A percentile compares a stretch with the other conserved stretches of the same genome.
These are phyloP conservation scores for Meripilus lineatus DNA, from an alignment of 1,284 basidiomycete species.

Conservation along the genomic window DNA sequence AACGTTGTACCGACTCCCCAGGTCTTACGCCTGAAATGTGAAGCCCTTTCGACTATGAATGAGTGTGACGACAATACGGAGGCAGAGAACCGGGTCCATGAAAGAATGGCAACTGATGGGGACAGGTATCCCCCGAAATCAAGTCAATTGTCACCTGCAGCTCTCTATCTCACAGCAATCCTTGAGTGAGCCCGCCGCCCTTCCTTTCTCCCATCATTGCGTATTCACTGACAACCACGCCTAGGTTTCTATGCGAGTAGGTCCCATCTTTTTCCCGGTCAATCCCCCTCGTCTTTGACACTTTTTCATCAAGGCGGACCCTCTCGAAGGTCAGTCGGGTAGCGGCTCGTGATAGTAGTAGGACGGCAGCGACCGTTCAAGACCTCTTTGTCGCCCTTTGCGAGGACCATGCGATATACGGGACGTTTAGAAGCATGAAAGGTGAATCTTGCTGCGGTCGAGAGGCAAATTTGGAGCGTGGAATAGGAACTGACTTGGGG, in stretches of 20 bases:
- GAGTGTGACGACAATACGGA: slow-evolving; percentile 72
- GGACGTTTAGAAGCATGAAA: slow-evolving; percentile 82
- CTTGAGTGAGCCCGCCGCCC: slow-evolving; percentile 65
- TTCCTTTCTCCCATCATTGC: slow-evolving; percentile 4
- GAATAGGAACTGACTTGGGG: background rate
- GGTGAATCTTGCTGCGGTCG: slow-evolving; percentile 41
- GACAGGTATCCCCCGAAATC: slow-evolving; percentile 46
- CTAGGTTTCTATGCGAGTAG: slow-evolving; percentile 80
- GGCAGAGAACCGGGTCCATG: slow-evolving; percentile 55
- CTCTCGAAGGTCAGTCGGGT: slow-evolving; percentile 80
- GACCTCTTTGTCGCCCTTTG: slow-evolving; percentile 84
- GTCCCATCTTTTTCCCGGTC: too few relatives aligned
- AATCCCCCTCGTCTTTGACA: slow-evolving; percentile 4
- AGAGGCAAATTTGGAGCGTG: background rate
- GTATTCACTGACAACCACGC: background rate
- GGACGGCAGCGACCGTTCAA: slow-evolving; percentile 66
- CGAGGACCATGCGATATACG: slow-evolving; percentile 82
- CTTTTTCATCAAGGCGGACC: slow-evolving; percentile 75
- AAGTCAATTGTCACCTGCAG: slow-evolving; percentile 72
- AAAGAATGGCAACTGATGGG: slow-evolving; percentile 43
- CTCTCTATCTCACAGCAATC: slow-evolving; percentile 88
- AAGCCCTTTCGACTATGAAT: slow-evolving; percentile 80
- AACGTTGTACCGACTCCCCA: too few relatives aligned
- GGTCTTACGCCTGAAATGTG: slow-evolving; percentile 78
- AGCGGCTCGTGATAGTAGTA: slow-evolving; percentile 78